Evolutionary conservation across 768 basidiomycete genomes (phyloP).

Genomic region (Lyophyllum decastes): DNA sequence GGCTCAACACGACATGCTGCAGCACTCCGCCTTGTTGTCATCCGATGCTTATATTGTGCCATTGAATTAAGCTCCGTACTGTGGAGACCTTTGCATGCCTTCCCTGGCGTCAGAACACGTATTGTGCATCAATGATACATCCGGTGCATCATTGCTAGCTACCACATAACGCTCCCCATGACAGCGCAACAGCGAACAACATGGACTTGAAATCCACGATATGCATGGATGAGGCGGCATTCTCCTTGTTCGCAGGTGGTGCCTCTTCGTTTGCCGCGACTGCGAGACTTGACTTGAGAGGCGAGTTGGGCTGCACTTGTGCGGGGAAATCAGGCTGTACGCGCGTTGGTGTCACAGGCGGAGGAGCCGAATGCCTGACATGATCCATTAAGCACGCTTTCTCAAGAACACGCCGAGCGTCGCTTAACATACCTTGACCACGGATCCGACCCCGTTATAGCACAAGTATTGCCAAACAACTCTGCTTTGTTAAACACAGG

Average conservation of each 20-base stretch:
- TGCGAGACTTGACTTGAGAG: background rate
- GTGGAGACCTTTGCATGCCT: background rate
- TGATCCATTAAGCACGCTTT: too few species aligned
- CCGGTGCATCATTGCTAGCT: background rate
- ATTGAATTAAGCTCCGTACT: background rate
- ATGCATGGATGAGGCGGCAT: background rate
- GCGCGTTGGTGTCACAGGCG: constrained; percentile 6
- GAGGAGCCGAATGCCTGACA: constrained; percentile 13
- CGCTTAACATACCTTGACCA: constrained; percentile 11
- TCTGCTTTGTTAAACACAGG: constrained; percentile 21
- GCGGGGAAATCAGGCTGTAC: constrained; percentile 6
- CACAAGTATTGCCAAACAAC: constrained; percentile 31
- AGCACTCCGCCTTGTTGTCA: too few species aligned
- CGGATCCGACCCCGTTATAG: constrained; percentile 9
- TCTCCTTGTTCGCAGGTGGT: background rate
- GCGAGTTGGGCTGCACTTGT: background rate
- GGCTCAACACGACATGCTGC: too few species aligned
- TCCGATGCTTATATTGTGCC: too few species aligned
- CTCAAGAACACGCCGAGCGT: too few species aligned
- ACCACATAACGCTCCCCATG: background rate
- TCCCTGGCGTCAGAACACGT: background rate
- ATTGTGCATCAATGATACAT: background rate
- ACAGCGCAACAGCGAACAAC: background rate
- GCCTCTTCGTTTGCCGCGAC: background rate
- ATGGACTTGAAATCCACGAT: background rate